These are phyloP conservation scores for Anethum foeniculum DNA, from an alignment of 140 eudicot species.

Conservation along the genomic window DNA sequence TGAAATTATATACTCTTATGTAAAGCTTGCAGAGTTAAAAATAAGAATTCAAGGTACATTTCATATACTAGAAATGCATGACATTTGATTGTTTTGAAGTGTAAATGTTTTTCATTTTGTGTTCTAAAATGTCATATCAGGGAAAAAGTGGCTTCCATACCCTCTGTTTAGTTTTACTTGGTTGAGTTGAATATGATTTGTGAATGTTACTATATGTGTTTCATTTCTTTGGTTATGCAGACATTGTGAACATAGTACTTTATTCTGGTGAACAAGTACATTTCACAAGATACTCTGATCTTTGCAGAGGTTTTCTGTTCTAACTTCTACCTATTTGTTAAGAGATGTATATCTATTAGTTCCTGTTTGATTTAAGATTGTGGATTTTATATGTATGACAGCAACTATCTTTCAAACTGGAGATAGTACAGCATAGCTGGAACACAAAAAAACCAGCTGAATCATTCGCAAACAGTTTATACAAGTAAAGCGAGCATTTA, in stretches of 20 bases:
- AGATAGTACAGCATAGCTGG: neutral
- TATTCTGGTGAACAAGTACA: neutral
- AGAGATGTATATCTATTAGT: neutral
- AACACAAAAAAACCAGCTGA: neutral
- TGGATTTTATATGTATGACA: neutral
- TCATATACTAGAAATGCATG: neutral
- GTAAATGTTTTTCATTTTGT: neutral
- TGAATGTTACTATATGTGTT: neutral
- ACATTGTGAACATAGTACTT: neutral
- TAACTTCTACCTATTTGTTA: neutral
- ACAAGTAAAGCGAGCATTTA: neutral
- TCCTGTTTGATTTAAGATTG: neutral
- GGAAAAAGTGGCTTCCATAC: neutral
- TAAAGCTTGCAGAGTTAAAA: neutral
- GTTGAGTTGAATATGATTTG: neutral
- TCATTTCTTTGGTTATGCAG: neutral
- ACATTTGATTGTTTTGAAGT: neutral
- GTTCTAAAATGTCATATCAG: neutral
- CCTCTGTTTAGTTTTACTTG: neutral
- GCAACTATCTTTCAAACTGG: neutral
- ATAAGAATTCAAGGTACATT: neutral
- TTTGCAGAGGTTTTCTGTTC: neutral
- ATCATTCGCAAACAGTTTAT: neutral
- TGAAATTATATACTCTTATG: neutral
- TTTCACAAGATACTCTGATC: neutral